Conservation (phyloP, 345 rosid species). For the Balakata baccata region DNA sequence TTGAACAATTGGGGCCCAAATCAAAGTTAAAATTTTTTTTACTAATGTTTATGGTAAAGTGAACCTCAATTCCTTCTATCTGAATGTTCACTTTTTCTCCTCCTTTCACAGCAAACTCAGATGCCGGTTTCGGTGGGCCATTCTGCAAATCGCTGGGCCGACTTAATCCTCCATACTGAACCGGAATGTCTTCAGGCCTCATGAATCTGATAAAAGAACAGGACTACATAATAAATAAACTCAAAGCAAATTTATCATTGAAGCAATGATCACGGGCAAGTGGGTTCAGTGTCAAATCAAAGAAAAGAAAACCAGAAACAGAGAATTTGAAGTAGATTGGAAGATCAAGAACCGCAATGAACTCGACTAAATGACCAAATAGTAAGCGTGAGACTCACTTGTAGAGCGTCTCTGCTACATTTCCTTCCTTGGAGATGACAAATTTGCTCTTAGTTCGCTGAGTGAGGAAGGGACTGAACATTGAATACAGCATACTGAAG, state of each 20-base stretch:
- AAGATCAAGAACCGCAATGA: background rate
- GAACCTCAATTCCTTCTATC: constrained; percentile 95
- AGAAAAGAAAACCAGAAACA: background rate
- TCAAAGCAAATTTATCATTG: background rate
- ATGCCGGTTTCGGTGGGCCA: constrained; percentile 73
- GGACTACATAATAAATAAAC: background rate
- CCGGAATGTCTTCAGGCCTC: constrained; percentile 85
- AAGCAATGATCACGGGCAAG: background rate
- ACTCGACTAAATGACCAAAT: too few species aligned
- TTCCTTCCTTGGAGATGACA: constrained; percentile 84
- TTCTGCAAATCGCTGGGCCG: constrained; percentile 60
- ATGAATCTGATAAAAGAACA: constrained; percentile 51
- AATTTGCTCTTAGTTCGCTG: constrained; percentile 97
- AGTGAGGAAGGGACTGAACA: constrained; percentile 90
- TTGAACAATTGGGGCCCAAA: background rate
- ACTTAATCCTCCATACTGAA: constrained; percentile 86
- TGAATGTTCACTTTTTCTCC: constrained; percentile 97
- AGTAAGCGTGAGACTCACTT: constrained; percentile 40
- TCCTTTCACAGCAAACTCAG: constrained; percentile 86
- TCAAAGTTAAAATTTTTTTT: background rate
- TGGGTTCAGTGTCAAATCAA: background rate
- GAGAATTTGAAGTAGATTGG: background rate
- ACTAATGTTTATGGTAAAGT: background rate
- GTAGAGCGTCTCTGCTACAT: constrained; percentile 90
- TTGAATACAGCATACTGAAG: constrained; percentile 75